A percentile compares a stretch with the other conserved stretches of the same genome.
Conservation (phyloP, 2,329 filamentous ascomycete genomes). For the Ascochyta viciae-villosae region DNA sequence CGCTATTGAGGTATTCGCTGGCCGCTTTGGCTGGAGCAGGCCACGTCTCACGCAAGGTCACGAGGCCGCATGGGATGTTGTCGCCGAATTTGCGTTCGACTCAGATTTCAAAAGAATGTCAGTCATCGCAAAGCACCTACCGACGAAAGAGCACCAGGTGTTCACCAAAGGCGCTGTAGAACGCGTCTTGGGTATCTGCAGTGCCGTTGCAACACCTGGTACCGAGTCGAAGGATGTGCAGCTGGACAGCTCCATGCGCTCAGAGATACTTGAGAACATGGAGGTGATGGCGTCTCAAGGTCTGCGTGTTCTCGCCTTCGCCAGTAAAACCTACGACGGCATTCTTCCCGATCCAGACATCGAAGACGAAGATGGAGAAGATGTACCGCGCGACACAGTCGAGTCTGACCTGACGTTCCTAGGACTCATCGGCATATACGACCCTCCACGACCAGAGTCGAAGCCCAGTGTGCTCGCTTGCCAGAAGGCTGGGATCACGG, state of each 20-base stretch:
- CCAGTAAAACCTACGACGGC: conserved; percentile 55
- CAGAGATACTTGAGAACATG: conserved; percentile 69
- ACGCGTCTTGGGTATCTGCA: conserved; percentile 56
- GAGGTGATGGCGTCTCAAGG: conserved; percentile 69
- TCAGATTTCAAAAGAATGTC: conserved; percentile 78
- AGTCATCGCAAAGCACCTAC: conserved; percentile 62
- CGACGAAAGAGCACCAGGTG: conserved; percentile 51
- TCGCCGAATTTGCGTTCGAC: conserved; percentile 75
- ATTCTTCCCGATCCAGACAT: conserved; percentile 39
- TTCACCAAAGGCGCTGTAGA: conserved; percentile 74
- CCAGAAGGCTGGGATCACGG: conserved; percentile 45
- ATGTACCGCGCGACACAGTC: conserved; percentile 64
- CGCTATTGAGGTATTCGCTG: conserved; percentile 75
- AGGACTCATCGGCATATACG: conserved; percentile 82
- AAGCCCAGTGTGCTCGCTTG: conserved; percentile 57
- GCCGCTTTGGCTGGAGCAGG: conserved; percentile 65
- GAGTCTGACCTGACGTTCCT: conserved; percentile 74
- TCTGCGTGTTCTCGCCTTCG: conserved; percentile 72
- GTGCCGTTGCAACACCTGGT: conserved; percentile 65
- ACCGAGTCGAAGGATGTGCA: conserved; percentile 35
- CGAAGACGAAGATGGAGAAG: conserved; percentile 44
- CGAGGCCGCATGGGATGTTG: conserved; percentile 30
- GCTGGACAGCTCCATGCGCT: conserved; percentile 60
- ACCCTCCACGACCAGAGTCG: conserved; percentile 82
- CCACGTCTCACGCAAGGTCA: conserved; percentile 54